Evolutionary conservation across 768 basidiomycete genomes (phyloP).

Genomic region (Tricholoma sp.): DNA sequence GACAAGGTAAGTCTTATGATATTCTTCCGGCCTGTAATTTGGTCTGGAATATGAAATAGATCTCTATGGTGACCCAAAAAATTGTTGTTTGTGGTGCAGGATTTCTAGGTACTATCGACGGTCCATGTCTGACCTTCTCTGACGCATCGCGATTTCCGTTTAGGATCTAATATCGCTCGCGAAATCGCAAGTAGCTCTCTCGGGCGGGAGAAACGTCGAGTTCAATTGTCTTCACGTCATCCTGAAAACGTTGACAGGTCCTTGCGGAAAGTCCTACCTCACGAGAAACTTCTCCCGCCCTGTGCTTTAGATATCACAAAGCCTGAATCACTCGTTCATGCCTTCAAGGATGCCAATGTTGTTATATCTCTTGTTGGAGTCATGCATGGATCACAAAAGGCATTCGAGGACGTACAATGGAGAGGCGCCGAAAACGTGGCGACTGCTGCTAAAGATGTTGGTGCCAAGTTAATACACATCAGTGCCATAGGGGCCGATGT

Average conservation of each 20-base stretch:
- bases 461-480: slow-evolving; percentile 60
- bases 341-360: slow-evolving; percentile 50
- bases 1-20: neutral
- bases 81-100: slow-evolving; percentile 52
- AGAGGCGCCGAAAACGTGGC: slow-evolving; percentile 67
- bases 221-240: slow-evolving; percentile 58
- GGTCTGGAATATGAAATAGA: neutral
- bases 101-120: slow-evolving; percentile 48
- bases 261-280: slow-evolving; percentile 26
- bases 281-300: slow-evolving; percentile 35
- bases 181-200: slow-evolving; percentile 33
- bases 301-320: slow-evolving; percentile 52
- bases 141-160: neutral
- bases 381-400: slow-evolving; percentile 47
- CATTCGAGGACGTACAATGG: slow-evolving; percentile 61
- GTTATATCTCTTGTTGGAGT: slow-evolving; percentile 70
- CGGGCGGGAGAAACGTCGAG: slow-evolving; percentile 26
- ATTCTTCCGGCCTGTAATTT: neutral
- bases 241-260: slow-evolving; percentile 37
- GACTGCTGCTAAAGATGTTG: slow-evolving; percentile 39
- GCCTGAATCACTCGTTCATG: slow-evolving; percentile 36
- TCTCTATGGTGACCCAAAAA: slow-evolving; percentile 20
- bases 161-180: slow-evolving; percentile 59
- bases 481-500: slow-evolving; percentile 74
- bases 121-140: neutral